Percentiles rank a stretch among this genome's conserved stretches.
These are phyloP conservation scores for Thelephora aurantiotincta DNA, from an alignment of 768 basidiomycete species.

Conservation along the genomic window DNA sequence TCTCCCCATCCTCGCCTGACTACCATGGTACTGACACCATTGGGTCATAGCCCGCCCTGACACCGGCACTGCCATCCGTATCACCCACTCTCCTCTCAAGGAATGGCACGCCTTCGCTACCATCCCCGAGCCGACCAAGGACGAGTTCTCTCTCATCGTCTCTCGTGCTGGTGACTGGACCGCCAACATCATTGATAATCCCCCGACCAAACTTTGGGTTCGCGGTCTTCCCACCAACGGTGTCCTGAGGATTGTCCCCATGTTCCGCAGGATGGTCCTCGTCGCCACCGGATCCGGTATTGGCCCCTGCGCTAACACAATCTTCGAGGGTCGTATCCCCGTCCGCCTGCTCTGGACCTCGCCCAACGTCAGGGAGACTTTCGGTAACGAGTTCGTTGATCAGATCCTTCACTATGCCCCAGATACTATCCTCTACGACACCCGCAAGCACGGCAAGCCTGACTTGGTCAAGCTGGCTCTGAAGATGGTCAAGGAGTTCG, in stretches of 20 bases:
- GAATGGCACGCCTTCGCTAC: slow-evolving; percentile 52
- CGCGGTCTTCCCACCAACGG: slow-evolving; percentile 43
- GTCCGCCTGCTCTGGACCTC: slow-evolving; percentile 48
- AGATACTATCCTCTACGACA: slow-evolving; percentile 37
- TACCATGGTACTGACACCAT: slow-evolving; percentile 10
- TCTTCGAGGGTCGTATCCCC: slow-evolving; percentile 35
- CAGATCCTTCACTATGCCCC: slow-evolving; percentile 35
- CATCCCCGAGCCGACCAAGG: slow-evolving; percentile 25
- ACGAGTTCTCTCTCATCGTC: slow-evolving; percentile 17
- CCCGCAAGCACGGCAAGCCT: slow-evolving; percentile 21
- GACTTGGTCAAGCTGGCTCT: slow-evolving; percentile 24
- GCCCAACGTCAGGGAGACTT: slow-evolving; percentile 45
- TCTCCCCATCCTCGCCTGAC: neutral
- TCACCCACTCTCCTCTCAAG: slow-evolving; percentile 29
- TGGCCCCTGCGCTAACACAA: slow-evolving; percentile 43
- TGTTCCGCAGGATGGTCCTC: slow-evolving; percentile 40
- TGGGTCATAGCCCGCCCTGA: slow-evolving; percentile 15
- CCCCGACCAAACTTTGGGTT: slow-evolving; percentile 43
- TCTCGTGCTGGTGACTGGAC: slow-evolving; percentile 49
- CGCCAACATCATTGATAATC: slow-evolving; percentile 31
- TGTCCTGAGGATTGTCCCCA: slow-evolving; percentile 36
- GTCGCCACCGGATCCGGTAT: slow-evolving; percentile 48
- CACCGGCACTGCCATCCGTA: slow-evolving; percentile 21
- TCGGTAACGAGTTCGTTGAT: slow-evolving; percentile 47
- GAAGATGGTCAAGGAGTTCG: slow-evolving; percentile 21